Base-by-base conservation (phyloP, 257 asterid genomes). In the Knoxia roxburghii region DNA sequence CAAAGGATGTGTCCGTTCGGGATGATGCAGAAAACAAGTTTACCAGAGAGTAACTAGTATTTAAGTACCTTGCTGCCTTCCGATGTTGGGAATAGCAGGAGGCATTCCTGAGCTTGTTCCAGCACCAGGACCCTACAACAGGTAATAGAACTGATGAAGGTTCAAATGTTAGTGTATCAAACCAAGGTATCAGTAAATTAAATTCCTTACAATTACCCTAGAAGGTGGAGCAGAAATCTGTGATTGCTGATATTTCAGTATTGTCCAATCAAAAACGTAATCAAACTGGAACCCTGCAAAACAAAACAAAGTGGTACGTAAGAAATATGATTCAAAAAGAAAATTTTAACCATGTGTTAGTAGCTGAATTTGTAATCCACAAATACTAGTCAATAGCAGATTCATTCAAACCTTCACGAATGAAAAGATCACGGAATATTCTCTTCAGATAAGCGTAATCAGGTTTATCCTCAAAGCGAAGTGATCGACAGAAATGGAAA, bases 231-330 rank as follows among this genome's bases (percentile, higher is more conserved):
- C 81, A 37, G 95, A 81, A 83, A 88, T 84, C 81, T 90, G 97
- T 2, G 98, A 86, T 77, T 92, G 98, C 79, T 87, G 98, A 75
- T 87, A 92, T 85, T 87, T 92, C 86, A 92, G 81, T 50, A 92
- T 92, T 66, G 98, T 92, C 98, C 98, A 89, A 80, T 92, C 98
- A 81, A 92, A 92, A 68, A 92, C 95, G 83, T 92, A 84, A 79
- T 92, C 98, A 68, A 89, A 92, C 74, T 89, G 98, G 82, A 92
- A 92, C 65, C 98, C 98, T 92, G 80, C 64, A 73, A 72, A 52
- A 43, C 23, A 46, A 68, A 40, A 68, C 53, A 45, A 61, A 41
- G 15, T 15, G n/a, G 54, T 35, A 49, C 17, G 39, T 67, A 9
- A 66, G 24, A 33, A 7, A 58, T 32, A 53, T 57, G 41, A 64